Base-by-base conservation (phyloP, 2,329 filamentous ascomycete species). In the Laburnicola sp. region DNA sequence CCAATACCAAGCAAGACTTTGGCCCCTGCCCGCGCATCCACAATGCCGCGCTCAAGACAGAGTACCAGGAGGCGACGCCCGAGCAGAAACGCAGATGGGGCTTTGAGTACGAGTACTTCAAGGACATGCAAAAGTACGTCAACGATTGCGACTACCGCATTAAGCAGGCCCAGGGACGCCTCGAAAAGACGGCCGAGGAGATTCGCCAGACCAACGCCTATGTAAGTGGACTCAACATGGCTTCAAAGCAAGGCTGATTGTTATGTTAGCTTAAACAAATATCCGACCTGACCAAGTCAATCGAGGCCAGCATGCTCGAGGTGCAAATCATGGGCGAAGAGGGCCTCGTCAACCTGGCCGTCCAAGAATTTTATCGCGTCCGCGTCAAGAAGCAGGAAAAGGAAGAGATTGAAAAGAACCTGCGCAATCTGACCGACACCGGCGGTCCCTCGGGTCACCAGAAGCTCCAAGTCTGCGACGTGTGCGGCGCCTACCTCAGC, bases 161-260 rank as follows among this genome's bases (percentile, higher is more conserved):
- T 70, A 92, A 97, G 60, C 82, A 85, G 10, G 91, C 93, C 7
- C 93, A 97, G 79, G 82, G 91, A 45, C 81, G 93, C 45, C 77
- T 99, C 51, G 94, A 99, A 76, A 99, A 97, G 82, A 97, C 94
- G 0, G 92, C 93, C 6, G 94, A 99, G 69, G 94, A 99, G 78
- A 97, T 99, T 61, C 81, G 90, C 25, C 92, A 97, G 78, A 97
- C 94, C 2, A 97, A 96, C 69, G 84, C 87, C 41, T 76, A 97
- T 62, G 84, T 87, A 72, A 48, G 76, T 60, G 10, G 4, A 45
- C 27, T n/a, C 6, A 22, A 36, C 36, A 9, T 43, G 10, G 39
- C 2, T 22, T 32, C 25, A 16, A 25, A 16, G 27, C 11, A 39
- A 38, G 46, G 47, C 64, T 68, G 50, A 68, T 48, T 22, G 2